phyloP scores from a whole-genome alignment of 352 stramenopile genomes.

The Pythium pectinolyticum region DNA sequence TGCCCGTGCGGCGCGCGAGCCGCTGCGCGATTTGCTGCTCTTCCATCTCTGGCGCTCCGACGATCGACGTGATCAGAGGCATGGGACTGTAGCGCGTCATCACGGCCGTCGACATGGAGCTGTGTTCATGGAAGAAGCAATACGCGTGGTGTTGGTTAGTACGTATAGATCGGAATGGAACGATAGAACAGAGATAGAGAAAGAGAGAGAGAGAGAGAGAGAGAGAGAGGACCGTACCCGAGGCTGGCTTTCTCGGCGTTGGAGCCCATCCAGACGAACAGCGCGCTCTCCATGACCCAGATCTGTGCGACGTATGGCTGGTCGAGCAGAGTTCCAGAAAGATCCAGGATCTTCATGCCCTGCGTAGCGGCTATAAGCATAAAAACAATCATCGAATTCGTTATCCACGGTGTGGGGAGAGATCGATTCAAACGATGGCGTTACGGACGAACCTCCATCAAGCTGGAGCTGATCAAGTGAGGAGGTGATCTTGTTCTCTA shows the following conservation, averaged over 20 bases:
- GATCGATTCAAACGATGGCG: neutral
- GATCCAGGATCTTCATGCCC: constrained; percentile 40
- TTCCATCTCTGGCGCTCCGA: constrained; percentile 66
- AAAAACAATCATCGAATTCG: neutral
- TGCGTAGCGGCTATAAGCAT: neutral
- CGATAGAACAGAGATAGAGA: neutral
- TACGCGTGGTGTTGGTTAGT: too few species aligned
- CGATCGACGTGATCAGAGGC: constrained; percentile 72
- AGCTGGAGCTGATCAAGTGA: constrained; percentile 23
- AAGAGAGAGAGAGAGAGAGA: neutral
- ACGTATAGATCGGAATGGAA: too few species aligned
- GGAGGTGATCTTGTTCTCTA: constrained; percentile 5
- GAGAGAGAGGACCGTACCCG: constrained; percentile 21
- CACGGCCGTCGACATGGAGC: constrained; percentile 77
- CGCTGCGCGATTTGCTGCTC: constrained; percentile 83
- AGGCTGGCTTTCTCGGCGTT: constrained; percentile 43
- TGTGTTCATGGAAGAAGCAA: constrained; percentile 19
- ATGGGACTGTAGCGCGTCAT: constrained; percentile 78
- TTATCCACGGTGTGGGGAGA: neutral
- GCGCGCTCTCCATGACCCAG: constrained; percentile 60
- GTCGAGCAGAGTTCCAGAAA: constrained; percentile 59
- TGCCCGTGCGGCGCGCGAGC: constrained; percentile 56
- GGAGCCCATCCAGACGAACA: constrained; percentile 83
- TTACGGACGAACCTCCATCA: constrained; percentile 14
- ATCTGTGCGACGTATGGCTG: constrained; percentile 73